Evolutionary conservation across 23 red algal genomes (phyloP).

Genomic region (Gracilaria domingensis): DNA sequence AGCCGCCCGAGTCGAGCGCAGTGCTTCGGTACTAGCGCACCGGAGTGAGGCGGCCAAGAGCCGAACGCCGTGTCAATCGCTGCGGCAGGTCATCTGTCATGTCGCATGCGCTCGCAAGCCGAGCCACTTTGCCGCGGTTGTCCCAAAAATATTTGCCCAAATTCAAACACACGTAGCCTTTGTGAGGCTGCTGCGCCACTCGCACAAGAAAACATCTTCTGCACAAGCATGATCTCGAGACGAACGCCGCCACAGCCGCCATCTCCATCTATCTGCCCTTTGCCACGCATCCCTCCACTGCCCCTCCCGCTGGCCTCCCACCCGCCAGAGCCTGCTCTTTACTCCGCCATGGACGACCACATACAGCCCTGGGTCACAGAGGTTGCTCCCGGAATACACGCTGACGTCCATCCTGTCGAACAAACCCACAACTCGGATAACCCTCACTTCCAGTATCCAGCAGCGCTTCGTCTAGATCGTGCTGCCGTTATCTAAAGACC

Average conservation of each 20-base stretch:
- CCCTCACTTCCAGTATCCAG: constrained; percentile 36
- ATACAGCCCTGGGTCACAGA: constrained; percentile 49
- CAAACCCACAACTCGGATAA: constrained; percentile 19
- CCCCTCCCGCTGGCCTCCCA: not conserved
- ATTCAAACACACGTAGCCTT: too few species aligned
- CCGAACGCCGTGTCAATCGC: too few species aligned
- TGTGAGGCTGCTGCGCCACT: too few species aligned
- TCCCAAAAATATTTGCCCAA: not conserved
- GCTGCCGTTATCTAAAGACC: constrained; percentile 40
- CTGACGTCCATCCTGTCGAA: constrained; percentile 70
- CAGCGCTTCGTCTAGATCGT: constrained; percentile 69
- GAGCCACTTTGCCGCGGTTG: not conserved
- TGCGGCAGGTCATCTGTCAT: too few species aligned
- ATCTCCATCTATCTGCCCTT: not conserved
- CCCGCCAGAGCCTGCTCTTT: not conserved
- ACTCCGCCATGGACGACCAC: constrained; percentile 18
- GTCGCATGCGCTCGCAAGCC: not conserved
- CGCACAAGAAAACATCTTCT: not conserved
- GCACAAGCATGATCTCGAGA: not conserved
- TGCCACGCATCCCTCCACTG: not conserved
- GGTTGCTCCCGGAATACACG: constrained; percentile 26
- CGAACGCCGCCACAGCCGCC: not conserved
- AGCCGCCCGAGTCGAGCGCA: too few species aligned
- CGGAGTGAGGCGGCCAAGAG: too few species aligned
- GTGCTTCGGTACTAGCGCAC: not conserved